Conservation (phyloP, 306 rosid species). For the Citrullus mucosospermus region DNA sequence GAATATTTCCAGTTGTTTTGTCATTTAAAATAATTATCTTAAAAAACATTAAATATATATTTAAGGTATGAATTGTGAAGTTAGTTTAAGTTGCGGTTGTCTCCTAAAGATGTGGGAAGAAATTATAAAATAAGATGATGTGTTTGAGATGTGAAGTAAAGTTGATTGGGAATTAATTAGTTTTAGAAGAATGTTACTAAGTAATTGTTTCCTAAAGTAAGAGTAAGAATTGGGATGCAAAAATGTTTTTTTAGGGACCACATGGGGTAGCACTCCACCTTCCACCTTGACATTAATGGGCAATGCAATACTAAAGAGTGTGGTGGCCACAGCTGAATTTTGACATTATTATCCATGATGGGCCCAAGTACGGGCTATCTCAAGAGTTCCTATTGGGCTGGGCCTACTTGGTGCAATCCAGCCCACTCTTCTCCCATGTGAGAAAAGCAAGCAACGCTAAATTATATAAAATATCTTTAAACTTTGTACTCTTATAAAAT, state of each 20-base stretch:
- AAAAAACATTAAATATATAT: too few species aligned
- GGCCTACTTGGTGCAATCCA: constrained; percentile 2
- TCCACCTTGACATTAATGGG: neutral
- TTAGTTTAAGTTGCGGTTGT: too few species aligned
- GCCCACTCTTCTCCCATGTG: neutral
- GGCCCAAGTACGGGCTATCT: neutral
- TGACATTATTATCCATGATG: constrained; percentile 1
- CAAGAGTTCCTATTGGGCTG: neutral
- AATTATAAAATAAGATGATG: neutral
- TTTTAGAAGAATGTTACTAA: neutral
- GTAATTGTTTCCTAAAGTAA: neutral
- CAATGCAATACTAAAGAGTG: neutral
- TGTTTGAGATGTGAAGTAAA: neutral
- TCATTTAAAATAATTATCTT: too few species aligned
- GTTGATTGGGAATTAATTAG: neutral
- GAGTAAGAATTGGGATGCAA: too few species aligned
- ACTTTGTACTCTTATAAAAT: too few species aligned
- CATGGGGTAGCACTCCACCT: neutral
- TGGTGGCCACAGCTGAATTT: neutral
- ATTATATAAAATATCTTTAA: too few species aligned
- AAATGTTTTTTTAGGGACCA: neutral
- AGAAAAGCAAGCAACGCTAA: neutral
- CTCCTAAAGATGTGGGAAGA: neutral
- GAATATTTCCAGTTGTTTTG: too few species aligned
- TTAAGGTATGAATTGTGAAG: too few species aligned